Base-by-base conservation (phyloP, 257 asterid species). In the Solanum chmielewskii region DNA sequence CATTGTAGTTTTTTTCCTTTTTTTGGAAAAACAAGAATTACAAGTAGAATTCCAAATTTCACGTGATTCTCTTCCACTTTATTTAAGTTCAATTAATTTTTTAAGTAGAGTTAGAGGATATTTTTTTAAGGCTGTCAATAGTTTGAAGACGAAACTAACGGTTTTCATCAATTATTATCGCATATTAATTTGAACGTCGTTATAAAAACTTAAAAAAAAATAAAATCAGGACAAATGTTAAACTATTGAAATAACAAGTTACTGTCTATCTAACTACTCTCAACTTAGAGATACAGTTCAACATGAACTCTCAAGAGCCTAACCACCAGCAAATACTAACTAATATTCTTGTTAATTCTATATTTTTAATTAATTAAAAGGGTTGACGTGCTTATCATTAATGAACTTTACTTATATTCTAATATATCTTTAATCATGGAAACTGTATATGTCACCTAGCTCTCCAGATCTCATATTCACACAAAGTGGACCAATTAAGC, bases 321-420 rank as follows among this genome's bases (percentile, higher is more conserved):
- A 81, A 81, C 85, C 45, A 81, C 85, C 69, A 29, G 39, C 45
- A 20, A 45, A 49, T 18, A 81, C 69, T 81, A 49, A 45, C 85
- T 81, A 71, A 33, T 68, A 73, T 74, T 29, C 31, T 81, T 49
- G 45, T 49, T 49, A 10, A 5, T 21, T 16, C 0, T 80, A 20
- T 37, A 20, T 20, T 29, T 47, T 27, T 29, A 29, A 81, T 81
- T 78, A 76, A 45, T 78, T 49, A 49, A 81, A 49, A 49, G 27
- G 85, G n/a, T 81, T 81, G 85, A 81, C 45, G 70, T 81, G 85
- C 70, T 49, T 81, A 49, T 81, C 85, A 81, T 81, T 81, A 81
- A 49, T 49, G 70, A 81, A 81, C 85, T 81, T 81, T 31, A 81
- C 69, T 81, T 81, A 49, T 81, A 49, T 29, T 81, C 20, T 33